A percentile compares a stretch with the other conserved stretches of the same genome.
phyloP scores from a whole-genome alignment of 176 grass and related monocot species.

The Cymbopogon citratus region DNA sequence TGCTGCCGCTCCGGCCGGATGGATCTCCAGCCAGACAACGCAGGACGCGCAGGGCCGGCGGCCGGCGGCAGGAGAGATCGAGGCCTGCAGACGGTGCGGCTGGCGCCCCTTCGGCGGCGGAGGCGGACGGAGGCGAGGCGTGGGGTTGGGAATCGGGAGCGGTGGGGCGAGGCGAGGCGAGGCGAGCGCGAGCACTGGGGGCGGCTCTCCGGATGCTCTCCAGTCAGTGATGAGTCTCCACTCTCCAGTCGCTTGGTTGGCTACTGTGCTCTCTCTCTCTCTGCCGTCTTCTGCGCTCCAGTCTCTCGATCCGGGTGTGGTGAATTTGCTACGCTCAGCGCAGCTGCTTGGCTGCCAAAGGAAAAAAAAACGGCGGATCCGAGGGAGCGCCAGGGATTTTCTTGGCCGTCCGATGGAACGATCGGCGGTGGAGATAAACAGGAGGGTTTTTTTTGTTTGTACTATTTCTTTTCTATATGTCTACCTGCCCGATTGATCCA shows the following conservation, averaged over 20 bases:
- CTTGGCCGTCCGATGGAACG: neutral
- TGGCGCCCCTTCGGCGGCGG: neutral
- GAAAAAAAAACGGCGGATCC: too few species aligned
- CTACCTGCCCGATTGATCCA: neutral
- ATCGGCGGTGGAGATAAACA: neutral
- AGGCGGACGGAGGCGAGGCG: neutral
- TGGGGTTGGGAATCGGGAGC: too few species aligned
- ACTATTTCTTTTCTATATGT: neutral
- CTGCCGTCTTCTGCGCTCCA: too few species aligned
- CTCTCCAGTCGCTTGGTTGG: conserved; percentile 22
- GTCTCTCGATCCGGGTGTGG: conserved; percentile 3
- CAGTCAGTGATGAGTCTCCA: neutral
- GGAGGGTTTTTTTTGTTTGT: neutral
- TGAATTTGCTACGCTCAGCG: conserved; percentile 17
- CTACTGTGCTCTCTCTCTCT: neutral
- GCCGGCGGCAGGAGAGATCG: neutral
- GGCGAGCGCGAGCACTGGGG: neutral
- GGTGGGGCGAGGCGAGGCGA: too few species aligned
- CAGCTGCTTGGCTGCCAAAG: too few species aligned
- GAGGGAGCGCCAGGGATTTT: neutral
- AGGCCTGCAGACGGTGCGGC: neutral
- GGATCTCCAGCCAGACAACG: conserved; percentile 27
- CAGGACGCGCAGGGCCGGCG: neutral
- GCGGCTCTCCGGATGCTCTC: neutral
- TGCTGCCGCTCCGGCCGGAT: conserved; percentile 33